Conservation (phyloP, 2,329 filamentous ascomycete species). For the Fusarium odoratissimum region DNA sequence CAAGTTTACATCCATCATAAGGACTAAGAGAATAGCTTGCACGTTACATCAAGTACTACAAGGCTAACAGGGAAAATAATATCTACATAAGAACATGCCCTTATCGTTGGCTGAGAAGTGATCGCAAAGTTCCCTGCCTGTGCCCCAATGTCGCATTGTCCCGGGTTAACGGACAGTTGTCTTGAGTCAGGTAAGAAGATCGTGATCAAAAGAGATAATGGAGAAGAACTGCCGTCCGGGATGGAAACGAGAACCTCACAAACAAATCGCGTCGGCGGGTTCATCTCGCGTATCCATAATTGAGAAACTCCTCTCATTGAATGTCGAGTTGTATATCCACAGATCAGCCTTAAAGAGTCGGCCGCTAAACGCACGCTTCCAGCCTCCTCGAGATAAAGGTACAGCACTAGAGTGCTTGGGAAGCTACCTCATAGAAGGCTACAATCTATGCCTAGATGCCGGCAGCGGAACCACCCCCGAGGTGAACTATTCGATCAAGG, state of each 20-base stretch:
- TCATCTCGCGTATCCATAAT: neutral
- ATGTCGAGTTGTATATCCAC: constrained; percentile 3
- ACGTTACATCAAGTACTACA: neutral
- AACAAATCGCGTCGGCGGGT: neutral
- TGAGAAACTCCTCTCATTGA: neutral
- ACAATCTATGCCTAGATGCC: neutral
- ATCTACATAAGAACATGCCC: neutral
- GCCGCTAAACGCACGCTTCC: constrained; percentile 6
- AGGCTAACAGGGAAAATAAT: neutral
- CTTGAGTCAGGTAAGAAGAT: constrained; percentile 30
- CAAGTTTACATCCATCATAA: neutral
- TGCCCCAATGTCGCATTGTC: neutral
- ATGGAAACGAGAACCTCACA: neutral
- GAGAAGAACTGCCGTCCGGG: neutral
- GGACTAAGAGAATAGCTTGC: neutral
- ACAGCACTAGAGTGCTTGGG: neutral
- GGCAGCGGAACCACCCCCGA: constrained; percentile 4
- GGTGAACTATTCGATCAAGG: neutral
- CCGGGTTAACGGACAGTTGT: neutral
- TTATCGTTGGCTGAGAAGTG: constrained; percentile 1
- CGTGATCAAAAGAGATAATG: constrained; percentile 12
- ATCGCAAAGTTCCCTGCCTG: constrained; percentile 11
- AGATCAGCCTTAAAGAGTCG: constrained; percentile 4
- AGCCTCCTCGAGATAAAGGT: constrained; percentile 7
- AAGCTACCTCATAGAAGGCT: neutral